These are phyloP conservation scores for Saturnispora ahearnii DNA, from an alignment of 805 yeast species.

Conservation along the genomic window DNA sequence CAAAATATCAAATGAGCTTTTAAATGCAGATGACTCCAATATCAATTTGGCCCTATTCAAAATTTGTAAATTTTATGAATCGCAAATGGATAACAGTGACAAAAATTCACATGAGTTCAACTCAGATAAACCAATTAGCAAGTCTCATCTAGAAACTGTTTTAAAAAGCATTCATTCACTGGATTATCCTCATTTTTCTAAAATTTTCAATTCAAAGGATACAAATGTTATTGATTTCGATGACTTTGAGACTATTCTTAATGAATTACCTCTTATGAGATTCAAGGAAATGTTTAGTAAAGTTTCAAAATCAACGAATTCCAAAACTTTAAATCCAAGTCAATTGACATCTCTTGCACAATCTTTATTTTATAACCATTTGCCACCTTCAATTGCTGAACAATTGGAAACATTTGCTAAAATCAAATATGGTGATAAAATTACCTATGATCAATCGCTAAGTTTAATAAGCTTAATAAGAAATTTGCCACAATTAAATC, in stretches of 20 bases:
- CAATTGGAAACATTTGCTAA: conserved; percentile 42
- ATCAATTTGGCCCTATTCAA: conserved; percentile 42
- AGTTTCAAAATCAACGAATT: conserved; percentile 13
- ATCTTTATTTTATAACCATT: conserved; percentile 22
- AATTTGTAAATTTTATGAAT: conserved; percentile 42
- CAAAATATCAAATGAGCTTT: conserved; percentile 48
- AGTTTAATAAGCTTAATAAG: conserved; percentile 37
- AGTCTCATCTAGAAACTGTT: conserved; percentile 2
- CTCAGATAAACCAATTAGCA: conserved; percentile 1
- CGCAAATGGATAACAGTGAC: neutral
- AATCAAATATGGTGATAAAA: conserved; percentile 34
- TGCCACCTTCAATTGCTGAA: conserved; percentile 42
- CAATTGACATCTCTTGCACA: conserved; percentile 18
- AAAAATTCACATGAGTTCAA: neutral
- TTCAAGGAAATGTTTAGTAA: conserved; percentile 15
- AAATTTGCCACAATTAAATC: conserved; percentile 28
- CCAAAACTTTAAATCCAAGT: conserved; percentile 12
- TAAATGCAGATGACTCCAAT: conserved; percentile 39
- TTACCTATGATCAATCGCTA: conserved; percentile 40
- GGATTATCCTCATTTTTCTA: conserved; percentile 13
- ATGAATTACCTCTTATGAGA: conserved; percentile 22
- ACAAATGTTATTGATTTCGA: neutral
- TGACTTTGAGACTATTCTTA: conserved; percentile 14
- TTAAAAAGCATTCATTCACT: conserved; percentile 6
- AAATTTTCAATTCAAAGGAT: conserved; percentile 6